Evolutionary conservation across 306 rosid species (phyloP), one percentile per base, ranked within the genome.

Genomic region (Datisca glomerata): DNA sequence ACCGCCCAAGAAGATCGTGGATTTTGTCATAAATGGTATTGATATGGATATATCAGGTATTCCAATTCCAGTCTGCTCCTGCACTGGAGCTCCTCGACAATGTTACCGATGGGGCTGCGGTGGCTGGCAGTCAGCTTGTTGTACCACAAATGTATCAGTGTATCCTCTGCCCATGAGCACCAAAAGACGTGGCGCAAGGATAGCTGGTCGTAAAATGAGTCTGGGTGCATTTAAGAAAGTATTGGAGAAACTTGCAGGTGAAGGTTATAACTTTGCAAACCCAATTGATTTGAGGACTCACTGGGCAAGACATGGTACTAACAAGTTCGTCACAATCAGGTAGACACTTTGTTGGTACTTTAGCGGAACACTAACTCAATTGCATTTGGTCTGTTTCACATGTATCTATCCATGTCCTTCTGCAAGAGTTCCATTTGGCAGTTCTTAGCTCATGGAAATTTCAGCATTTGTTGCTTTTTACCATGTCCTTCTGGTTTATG

Each of bases 261-360:
- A 91, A 65, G 96, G 96, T 43, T 91, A 80, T 72, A 84, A 91
- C 75, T 91, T 91, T 56, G 61, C 85, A 52, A 73, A 71, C 76
- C 85, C 96, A 5, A 84, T 91, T 60, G 98, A 91, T 73, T 72
- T 91, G 74, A 91, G 81, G 94, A 60, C 68, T 66, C 85, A 78
- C 49, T 91, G 98, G 98, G 98, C 98, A 24, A 85, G 84, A 56
- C 98, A 91, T 65, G 98, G 98, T 56, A 91, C 98, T 50, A 91
- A 91, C 75, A 91, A 91, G 80, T 91, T 91, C 27, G 96, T 91
- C 66, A 91, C 98, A 10, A 85, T 91, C 81, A 80, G 94, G 85
- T 91, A 91, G 94, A 64, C 22, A 31, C n/a, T 44, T 8, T 32
- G 21, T 24, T 70, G 61, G 59, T 63, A 42, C 56, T 49, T 27